These are phyloP conservation scores for Aspergillus haitiensis DNA, from an alignment of 495 filamentous ascomycete species.

Conservation along the genomic window DNA sequence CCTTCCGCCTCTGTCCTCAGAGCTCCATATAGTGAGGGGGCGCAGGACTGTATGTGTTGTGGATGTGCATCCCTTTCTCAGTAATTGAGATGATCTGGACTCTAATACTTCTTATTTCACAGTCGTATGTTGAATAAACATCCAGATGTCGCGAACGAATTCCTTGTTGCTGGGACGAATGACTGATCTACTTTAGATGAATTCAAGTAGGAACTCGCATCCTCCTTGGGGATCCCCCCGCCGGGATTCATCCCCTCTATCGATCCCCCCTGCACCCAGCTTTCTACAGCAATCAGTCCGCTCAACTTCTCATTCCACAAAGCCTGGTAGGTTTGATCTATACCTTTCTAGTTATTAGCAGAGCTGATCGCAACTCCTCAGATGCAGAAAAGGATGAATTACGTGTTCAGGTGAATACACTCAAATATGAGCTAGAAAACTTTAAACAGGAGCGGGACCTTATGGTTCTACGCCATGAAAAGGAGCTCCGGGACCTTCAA, in stretches of 20 bases:
- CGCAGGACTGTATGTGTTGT: background rate
- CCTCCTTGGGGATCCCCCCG: slow-evolving; percentile 37
- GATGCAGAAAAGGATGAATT: slow-evolving; percentile 64
- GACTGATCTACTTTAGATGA: slow-evolving; percentile 31
- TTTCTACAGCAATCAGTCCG: slow-evolving; percentile 34
- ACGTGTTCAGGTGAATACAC: slow-evolving; percentile 64
- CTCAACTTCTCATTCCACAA: slow-evolving; percentile 27
- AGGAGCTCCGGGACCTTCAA: slow-evolving; percentile 75
- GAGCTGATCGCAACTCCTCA: slow-evolving; percentile 24
- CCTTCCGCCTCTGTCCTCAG: no score
- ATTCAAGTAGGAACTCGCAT: slow-evolving; percentile 32
- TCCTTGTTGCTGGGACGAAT: background rate
- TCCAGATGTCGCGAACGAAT: background rate
- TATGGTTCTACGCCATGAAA: slow-evolving; percentile 70
- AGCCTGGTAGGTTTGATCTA: slow-evolving; percentile 28
- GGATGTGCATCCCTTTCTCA: background rate
- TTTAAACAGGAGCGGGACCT: slow-evolving; percentile 87
- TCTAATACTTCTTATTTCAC: background rate
- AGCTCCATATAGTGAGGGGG: background rate
- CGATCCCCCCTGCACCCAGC: slow-evolving; percentile 30
- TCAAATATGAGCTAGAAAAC: slow-evolving; percentile 69
- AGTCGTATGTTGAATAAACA: slow-evolving; percentile 5
- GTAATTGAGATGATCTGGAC: slow-evolving; percentile 1
- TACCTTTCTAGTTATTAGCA: background rate
- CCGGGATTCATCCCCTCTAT: slow-evolving; percentile 34